phyloP scores from a whole-genome alignment of 2,329 filamentous ascomycete species.

The Nectriaceae sp. region DNA sequence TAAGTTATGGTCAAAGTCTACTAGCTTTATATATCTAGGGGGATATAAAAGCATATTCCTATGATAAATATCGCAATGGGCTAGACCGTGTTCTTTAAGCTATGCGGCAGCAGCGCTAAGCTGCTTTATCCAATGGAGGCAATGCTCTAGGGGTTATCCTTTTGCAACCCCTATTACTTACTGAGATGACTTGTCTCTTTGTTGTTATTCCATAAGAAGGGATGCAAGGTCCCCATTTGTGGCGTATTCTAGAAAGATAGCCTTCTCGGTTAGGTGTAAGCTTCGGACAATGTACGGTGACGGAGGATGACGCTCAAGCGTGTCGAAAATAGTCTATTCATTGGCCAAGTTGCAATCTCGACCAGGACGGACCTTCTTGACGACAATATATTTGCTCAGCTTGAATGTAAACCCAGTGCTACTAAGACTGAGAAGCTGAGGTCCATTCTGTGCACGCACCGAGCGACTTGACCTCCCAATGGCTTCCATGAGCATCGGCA shows the following conservation, averaged over 20 bases:
- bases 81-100: conserved; percentile 11
- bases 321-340: conserved; percentile 10
- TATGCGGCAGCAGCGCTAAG: conserved; percentile 10
- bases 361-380: conserved; percentile 12
- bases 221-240: conserved; percentile 3
- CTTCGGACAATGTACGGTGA: conserved; percentile 14
- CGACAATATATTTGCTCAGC: conserved; percentile 10
- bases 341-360: conserved; percentile 1
- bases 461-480: not conserved
- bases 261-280: conserved; percentile 5
- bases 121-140: conserved; percentile 12
- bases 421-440: conserved; percentile 10
- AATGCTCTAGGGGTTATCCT: conserved; percentile 2
- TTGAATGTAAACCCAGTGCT: conserved; percentile 13
- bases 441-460: not conserved
- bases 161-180: conserved; percentile 8
- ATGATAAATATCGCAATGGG: conserved; percentile 12
- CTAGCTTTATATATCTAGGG: conserved; percentile 6
- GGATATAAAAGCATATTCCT: conserved; percentile 9
- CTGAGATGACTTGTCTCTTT: conserved; percentile 2
- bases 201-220: conserved; percentile 5
- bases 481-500: conserved; percentile 2
- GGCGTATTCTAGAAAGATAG: conserved; percentile 13
- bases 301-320: conserved; percentile 6
- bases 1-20: conserved; percentile 10